Evolutionary conservation across 208 protist species (phyloP).

Genomic region (Leishmania braziliensis): DNA sequence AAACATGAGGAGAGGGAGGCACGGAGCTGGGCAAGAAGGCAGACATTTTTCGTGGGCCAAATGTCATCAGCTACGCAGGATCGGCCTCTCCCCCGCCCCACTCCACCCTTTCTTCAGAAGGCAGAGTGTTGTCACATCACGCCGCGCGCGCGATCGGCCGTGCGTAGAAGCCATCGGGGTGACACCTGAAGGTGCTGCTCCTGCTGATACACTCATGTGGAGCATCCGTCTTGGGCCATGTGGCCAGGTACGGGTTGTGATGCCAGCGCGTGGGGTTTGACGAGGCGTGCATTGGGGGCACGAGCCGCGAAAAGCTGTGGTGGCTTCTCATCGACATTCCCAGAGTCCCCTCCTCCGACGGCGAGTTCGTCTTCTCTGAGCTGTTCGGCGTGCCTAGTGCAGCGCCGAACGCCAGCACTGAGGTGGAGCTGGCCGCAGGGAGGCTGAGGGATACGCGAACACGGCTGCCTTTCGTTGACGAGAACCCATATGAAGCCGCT

Average conservation of each 20-base stretch:
- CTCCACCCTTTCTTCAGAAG: neutral
- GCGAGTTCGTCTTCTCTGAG: slow-evolving; percentile 28
- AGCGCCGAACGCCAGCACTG: neutral
- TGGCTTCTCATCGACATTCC: neutral
- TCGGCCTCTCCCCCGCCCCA: neutral
- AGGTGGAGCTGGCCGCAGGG: slow-evolving; percentile 7
- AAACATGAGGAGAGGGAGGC: neutral
- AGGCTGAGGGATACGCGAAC: slow-evolving; percentile 27
- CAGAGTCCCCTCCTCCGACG: slow-evolving; percentile 16
- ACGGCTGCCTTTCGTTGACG: slow-evolving; percentile 9
- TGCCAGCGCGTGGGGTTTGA: slow-evolving; percentile 28
- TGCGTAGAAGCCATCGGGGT: slow-evolving; percentile 2
- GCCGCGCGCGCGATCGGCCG: neutral
- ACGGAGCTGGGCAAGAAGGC: neutral
- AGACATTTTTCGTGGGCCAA: neutral
- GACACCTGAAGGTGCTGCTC: neutral
- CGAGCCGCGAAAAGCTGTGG: slow-evolving; percentile 12
- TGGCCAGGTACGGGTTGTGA: slow-evolving; percentile 34
- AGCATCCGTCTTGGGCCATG: slow-evolving; percentile 10
- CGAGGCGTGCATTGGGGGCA: slow-evolving; percentile 20
- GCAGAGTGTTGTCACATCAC: neutral
- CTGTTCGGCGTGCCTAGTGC: slow-evolving; percentile 20
- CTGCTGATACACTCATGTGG: slow-evolving; percentile 5
- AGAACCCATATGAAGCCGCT: neutral
- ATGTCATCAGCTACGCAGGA: neutral